phyloP scores from a whole-genome alignment of 129 eudicot genomes.

The Kitagawia praeruptora region DNA sequence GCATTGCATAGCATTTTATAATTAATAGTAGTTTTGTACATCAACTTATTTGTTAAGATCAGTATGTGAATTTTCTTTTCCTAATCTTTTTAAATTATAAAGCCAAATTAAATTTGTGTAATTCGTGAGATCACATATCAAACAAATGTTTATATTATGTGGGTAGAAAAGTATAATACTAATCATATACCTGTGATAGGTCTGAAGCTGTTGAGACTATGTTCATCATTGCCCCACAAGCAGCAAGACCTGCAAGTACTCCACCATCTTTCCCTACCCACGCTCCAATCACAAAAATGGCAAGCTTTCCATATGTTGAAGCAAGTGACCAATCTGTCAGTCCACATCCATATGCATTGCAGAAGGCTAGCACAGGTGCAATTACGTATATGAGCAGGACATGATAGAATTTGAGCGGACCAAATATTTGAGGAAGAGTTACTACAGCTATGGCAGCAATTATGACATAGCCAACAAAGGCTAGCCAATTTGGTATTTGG shows the following conservation, averaged over 20 bases:
- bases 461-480: conserved; percentile 32
- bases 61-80: not conserved
- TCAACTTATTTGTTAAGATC: not conserved
- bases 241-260: conserved; percentile 60
- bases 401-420: conserved; percentile 52
- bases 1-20: not conserved
- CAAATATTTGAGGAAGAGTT: conserved; percentile 38
- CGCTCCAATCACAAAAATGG: conserved; percentile 39
- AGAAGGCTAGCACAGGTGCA: conserved; percentile 56
- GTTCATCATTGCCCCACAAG: conserved; percentile 70
- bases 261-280: conserved; percentile 65
- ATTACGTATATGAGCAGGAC: conserved; percentile 34
- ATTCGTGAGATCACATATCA: no score
- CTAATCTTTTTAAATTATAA: not conserved
- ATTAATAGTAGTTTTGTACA: not conserved
- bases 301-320: conserved; percentile 52
- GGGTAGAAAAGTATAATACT: not conserved
- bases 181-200: conserved; percentile 32
- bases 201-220: conserved; percentile 56
- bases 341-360: conserved; percentile 66
- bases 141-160: not conserved
- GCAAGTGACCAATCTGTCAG: conserved; percentile 67
- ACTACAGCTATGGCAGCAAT: conserved; percentile 31
- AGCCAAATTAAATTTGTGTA: no score
- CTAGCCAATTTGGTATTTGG: conserved; percentile 31